Evolutionary conservation across 176 grass and related monocot genomes (phyloP).

Genomic region (Raddia guianensis): DNA sequence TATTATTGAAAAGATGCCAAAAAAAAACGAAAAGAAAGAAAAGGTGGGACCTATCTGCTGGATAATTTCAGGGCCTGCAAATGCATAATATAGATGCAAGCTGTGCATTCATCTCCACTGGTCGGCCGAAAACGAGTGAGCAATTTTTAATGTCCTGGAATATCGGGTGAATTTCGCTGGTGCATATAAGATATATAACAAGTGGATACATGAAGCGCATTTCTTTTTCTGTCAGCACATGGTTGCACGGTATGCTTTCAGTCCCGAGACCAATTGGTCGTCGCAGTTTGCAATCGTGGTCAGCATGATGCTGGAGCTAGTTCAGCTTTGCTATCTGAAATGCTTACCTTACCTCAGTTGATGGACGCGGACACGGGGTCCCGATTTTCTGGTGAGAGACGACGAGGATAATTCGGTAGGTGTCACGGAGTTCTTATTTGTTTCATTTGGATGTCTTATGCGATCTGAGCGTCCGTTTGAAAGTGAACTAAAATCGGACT

Average conservation of each 20-base stretch:
- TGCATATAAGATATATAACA: not conserved
- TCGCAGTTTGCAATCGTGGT: not conserved
- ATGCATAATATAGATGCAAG: not conserved
- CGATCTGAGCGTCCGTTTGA: too few relatives aligned
- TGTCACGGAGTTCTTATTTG: too few relatives aligned
- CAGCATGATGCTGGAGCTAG: slow-evolving; percentile 9
- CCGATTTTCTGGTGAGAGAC: too few relatives aligned
- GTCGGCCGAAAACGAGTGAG: not conserved
- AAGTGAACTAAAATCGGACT: too few relatives aligned
- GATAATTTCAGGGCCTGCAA: not conserved
- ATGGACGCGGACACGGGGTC: too few relatives aligned
- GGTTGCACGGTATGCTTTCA: not conserved
- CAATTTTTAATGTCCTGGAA: not conserved
- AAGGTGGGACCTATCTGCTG: not conserved
- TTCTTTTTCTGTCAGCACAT: not conserved
- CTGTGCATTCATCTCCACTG: not conserved
- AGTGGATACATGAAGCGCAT: not conserved
- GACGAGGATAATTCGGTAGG: too few relatives aligned
- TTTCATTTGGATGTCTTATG: too few relatives aligned
- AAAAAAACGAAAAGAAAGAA: not conserved
- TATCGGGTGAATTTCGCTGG: not conserved
- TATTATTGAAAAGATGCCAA: not conserved
- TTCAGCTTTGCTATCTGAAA: not conserved
- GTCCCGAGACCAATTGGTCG: not conserved
- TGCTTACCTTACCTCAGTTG: too few relatives aligned